Evolutionary conservation across 2,329 filamentous ascomycete species (phyloP), one percentile per base, ranked within the genome.

Genomic region (Pseudogymnoascus verrucosus): DNA sequence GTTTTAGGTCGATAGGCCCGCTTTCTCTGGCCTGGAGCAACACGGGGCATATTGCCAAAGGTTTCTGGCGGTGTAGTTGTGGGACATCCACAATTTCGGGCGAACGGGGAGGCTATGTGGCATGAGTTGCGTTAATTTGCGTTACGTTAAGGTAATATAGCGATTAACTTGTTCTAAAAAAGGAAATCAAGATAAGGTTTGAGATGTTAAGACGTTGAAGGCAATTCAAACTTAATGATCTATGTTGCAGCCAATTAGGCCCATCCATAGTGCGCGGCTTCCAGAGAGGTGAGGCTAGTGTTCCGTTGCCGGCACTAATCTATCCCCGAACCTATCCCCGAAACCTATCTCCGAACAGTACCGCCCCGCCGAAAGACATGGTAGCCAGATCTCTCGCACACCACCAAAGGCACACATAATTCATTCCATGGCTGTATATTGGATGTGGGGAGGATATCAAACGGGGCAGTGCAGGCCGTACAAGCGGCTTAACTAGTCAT

Each of bases 1-100:
- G 60, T 47, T 19, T 62, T 62, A 2, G 60, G 60, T 42, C 37
- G 37, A 42, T 62, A 62, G 12, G 60, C 60, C 42, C 60, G 37
- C 16, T 40, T 42, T n/a, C 60, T 47, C 37, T 62, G n/a, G 26
- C 60, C 37, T 14, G 36, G 60, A 37, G 23, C 42, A 7, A 62
- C 42, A 47, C 42, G 42, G 12, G 42, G 42, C 42, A 47, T 47
- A 26, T 26, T 12, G 42, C 12, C 21, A n/a, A 26, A n/a, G n/a
- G 11, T n/a, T 14, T 47, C 12, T 5, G 5, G 21, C 7, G 12
- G 1, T 23, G 21, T 23, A 8, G 12, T 47, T 26, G 12, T 26
- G 21, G 19, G 19, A n/a, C 42, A 26, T 26, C 8, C 12, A 8
- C 42, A 47, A 10, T 47, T 26, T n/a, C 42, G 14, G 10, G 42